Evolutionary conservation across 768 basidiomycete genomes (phyloP), one percentile per base, ranked within the genome.

Genomic region (Neoboletus brunneissimus): DNA sequence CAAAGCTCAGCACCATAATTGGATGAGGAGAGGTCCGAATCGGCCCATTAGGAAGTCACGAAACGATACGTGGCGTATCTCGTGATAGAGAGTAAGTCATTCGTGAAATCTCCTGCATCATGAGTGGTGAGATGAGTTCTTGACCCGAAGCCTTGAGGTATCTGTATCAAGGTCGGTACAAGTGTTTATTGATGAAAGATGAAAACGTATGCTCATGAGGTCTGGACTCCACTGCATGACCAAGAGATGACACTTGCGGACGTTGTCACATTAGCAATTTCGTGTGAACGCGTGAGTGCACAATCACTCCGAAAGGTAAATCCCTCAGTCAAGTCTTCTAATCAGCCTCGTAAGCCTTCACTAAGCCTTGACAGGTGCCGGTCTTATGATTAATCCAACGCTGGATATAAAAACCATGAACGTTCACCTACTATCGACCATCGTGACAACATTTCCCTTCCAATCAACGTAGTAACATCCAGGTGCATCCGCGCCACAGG

Each of bases 201-300:
- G 22, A 32, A 4, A 9, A 9, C n/a, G 18, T 18, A 5, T 12
- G 37, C 29, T 38, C 12, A 29, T 23, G 22, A 31, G 35, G 20
- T 20, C 27, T 29, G 20, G 15, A 16, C 20, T 23, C 29, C 2
- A 3, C 6, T 23, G 22, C 41, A 23, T 42, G 41, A 42, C 41
- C 27, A 27, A 27, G 27, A 6, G 27, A 4, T 27, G 3, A n/a
- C 29, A 29, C 18, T 4, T 15, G 7, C 22, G 22, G 2, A 18
- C 16, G 20, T 22, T n/a, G n/a, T 11, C 16, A 15, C 5, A 43
- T 51, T 61, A 45, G 56, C 44, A 46, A 67, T 35, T 0, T 13
- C 62, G 65, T 69, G 69, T 16, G 48, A 64, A 43, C 42, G 60
- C 69, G 67, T 70, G 68, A n/a, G 70, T 58, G 40, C 16, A 3